Conservation (phyloP, 306 rosid species). For the Rosa lucieae region DNA sequence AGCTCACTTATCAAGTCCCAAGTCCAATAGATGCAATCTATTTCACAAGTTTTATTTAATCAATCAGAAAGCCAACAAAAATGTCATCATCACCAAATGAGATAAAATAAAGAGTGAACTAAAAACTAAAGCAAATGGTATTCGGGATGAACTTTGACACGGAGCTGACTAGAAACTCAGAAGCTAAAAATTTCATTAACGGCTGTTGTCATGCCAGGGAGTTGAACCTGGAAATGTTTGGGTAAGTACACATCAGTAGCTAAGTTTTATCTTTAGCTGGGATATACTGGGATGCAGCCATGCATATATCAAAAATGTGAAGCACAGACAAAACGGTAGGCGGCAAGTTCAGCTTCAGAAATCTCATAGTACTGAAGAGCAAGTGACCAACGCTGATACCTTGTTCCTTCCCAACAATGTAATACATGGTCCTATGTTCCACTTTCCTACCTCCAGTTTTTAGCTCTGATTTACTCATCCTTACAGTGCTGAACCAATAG, state of each 20-base stretch:
- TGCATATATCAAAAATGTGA: background rate
- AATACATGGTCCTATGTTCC: background rate
- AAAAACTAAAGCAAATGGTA: background rate
- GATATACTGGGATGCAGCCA: background rate
- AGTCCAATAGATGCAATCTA: background rate
- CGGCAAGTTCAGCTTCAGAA: background rate
- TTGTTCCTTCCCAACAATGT: background rate
- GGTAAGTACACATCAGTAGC: background rate
- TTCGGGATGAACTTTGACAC: too few species aligned
- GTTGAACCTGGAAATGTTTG: background rate
- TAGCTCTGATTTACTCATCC: background rate
- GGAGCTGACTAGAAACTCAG: background rate
- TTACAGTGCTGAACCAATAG: background rate
- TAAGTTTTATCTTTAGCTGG: background rate
- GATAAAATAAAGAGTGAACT: too few species aligned
- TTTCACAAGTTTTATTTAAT: too few species aligned
- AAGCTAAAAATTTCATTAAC: background rate
- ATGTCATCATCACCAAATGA: too few species aligned
- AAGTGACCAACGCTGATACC: background rate
- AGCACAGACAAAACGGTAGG: background rate
- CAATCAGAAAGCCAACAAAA: too few species aligned
- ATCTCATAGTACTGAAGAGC: background rate
- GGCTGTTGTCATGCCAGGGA: background rate
- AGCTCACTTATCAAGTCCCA: too few species aligned
- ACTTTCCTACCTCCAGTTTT: background rate